Evolutionary conservation across 2,329 filamentous ascomycete genomes (phyloP).

Genomic region (Lasiodiplodia hormozganensis): DNA sequence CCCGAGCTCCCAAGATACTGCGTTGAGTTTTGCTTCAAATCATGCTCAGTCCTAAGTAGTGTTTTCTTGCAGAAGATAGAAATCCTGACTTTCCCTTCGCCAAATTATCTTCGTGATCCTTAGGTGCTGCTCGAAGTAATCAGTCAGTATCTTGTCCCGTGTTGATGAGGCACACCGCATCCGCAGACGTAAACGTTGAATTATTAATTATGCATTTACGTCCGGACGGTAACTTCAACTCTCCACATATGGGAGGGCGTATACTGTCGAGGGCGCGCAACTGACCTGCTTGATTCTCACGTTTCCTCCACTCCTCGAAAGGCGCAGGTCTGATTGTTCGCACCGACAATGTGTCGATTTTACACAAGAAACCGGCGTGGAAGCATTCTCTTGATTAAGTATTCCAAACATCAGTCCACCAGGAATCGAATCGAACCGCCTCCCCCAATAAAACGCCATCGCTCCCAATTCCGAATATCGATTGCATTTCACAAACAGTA

Average conservation of each 20-base stretch:
- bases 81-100: background rate
- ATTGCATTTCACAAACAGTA: background rate
- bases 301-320: background rate
- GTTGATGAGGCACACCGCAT: background rate
- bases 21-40: background rate
- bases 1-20: background rate
- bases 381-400: background rate
- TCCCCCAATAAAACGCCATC: constrained; percentile 7
- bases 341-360: background rate
- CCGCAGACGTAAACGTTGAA: too few relatives aligned
- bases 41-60: background rate
- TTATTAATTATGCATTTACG: too few relatives aligned
- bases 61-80: background rate
- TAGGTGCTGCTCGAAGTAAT: background rate
- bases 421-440: background rate
- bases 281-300: too few relatives aligned
- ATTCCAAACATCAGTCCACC: background rate
- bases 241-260: too few relatives aligned
- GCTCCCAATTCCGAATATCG: constrained; percentile 5
- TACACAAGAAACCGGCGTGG: background rate
- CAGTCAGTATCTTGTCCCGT: background rate
- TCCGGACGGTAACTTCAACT: too few relatives aligned
- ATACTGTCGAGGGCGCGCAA: too few relatives aligned
- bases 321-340: background rate
- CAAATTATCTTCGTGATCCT: too few relatives aligned